phyloP scores from a whole-genome alignment of 2,329 filamentous ascomycete species.

The Davidsoniella neocaledoniae region DNA sequence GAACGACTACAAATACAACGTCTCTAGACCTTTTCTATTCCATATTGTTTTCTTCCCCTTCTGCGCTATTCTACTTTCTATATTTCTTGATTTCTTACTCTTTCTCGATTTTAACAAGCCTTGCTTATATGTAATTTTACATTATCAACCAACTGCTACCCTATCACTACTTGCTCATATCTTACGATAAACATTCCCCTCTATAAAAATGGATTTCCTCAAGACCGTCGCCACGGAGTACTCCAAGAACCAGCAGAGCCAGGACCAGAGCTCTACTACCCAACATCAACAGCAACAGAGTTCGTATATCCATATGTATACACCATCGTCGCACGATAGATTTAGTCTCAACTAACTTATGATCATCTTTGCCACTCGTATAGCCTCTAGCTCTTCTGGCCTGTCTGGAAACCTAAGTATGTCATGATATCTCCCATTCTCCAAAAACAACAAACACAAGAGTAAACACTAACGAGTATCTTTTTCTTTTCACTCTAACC shows the following conservation, averaged over 20 bases:
- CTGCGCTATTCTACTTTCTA: no score
- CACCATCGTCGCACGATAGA: background rate
- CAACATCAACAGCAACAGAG: slow-evolving; percentile 1
- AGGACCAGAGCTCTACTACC: background rate
- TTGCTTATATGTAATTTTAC: background rate
- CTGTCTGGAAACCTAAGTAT: slow-evolving; percentile 10
- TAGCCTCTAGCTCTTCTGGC: background rate
- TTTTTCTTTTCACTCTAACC: background rate
- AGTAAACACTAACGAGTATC: slow-evolving; percentile 1
- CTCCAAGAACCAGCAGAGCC: slow-evolving; percentile 6
- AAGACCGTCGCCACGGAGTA: slow-evolving; percentile 12
- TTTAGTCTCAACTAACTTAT: background rate
- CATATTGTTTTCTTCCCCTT: no score
- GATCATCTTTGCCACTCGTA: background rate
- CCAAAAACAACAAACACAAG: background rate
- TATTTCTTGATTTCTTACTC: background rate
- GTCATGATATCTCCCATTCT: background rate
- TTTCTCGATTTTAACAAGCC: background rate
- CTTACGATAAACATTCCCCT: no score
- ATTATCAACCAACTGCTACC: background rate
- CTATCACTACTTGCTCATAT: background rate
- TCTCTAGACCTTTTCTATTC: no score
- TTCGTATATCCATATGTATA: background rate
- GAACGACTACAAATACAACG: no score
- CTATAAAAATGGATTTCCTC: slow-evolving; percentile 9